These are phyloP conservation scores for Yamadazyma paraphyllophila DNA, from an alignment of 805 yeast species.

Conservation along the genomic window DNA sequence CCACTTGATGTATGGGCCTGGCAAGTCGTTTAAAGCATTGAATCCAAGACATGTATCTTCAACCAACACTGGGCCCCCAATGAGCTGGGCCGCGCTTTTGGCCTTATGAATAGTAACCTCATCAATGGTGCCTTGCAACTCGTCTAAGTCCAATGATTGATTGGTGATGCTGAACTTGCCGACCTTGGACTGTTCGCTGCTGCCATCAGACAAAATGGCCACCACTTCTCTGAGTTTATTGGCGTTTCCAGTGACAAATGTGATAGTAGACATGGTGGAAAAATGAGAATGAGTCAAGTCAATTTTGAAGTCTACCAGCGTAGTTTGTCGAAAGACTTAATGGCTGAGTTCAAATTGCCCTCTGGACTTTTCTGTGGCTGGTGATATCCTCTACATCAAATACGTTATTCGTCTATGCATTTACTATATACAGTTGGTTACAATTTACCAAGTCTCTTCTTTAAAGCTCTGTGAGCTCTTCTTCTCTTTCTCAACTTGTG, in stretches of 20 bases:
- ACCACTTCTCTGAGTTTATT: conserved; percentile 86
- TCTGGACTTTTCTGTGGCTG: too few relatives aligned
- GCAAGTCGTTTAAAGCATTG: conserved; percentile 73
- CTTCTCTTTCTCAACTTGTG: conserved; percentile 97
- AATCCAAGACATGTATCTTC: conserved; percentile 94
- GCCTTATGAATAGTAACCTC: conserved; percentile 83
- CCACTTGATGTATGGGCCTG: conserved; percentile 97
- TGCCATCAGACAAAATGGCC: conserved; percentile 55
- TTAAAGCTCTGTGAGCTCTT: conserved; percentile 83
- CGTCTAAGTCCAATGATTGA: conserved; percentile 76
- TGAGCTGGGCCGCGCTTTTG: conserved; percentile 59
- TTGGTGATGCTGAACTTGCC: conserved; percentile 57
- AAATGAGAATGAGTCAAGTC: background rate
- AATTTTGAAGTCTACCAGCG: too few relatives aligned
- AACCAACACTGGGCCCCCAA: conserved; percentile 81
- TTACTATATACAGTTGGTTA: conserved; percentile 12
- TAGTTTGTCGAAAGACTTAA: too few relatives aligned
- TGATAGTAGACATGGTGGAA: conserved; percentile 32
- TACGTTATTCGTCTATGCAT: conserved; percentile 7
- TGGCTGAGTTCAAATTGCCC: too few relatives aligned
- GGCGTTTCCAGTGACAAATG: conserved; percentile 84
- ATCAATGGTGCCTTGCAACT: conserved; percentile 83
- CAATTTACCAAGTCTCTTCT: conserved; percentile 60
- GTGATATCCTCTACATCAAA: too few relatives aligned
- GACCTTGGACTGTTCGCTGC: conserved; percentile 29